Evolutionary conservation across 2,329 filamentous ascomycete genomes (phyloP), one percentile per base, ranked within the genome.

Genomic region (Scytalidium lignicola): DNA sequence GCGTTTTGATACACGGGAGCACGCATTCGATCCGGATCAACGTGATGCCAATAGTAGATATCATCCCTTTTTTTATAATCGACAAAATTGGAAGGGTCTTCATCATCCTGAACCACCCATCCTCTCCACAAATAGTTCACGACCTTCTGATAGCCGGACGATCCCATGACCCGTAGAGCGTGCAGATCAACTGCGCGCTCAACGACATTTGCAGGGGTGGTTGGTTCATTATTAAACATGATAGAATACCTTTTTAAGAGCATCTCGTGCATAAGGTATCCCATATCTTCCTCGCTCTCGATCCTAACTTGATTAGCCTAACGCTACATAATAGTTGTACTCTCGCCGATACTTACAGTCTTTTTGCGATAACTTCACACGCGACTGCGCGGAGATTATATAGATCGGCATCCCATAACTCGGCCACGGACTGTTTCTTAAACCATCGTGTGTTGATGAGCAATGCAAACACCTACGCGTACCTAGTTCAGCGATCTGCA

Each of bases 61-160:
- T 91, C 88, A 51, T 85, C 88, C 65, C 90, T 90, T 51, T 89
- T 76, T 58, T 85, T 82, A 73, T 95, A 99, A 62, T 91, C 85
- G 47, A 96, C 79, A 64, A 99, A 99, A 46, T 83, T 83, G n/a
- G 85, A 83, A 0, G 92, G 87, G 59, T 97, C 91, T 44, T 91
- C 78, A 59, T 96, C 90, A 57, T 96, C 90, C 66, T 99, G 93
- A n/a, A 96, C 84, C 8, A 97, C 75, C 93, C 93, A 99, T 19
- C 93, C 93, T 53, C 83, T 82, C 93, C 93, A 99, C 8, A 99
- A 82, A 63, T 95, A 90, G 54, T 78, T 82, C 61, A 97, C 90
- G 64, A 92, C 97, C 70, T 95, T 96, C 58, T 63, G 93, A 67
- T 97, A 99, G 21, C 93, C 92, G 0, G 89, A 90, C 1, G 88